Evolutionary conservation across 2,329 filamentous ascomycete species (phyloP).

Genomic region (Cyphellophora attinorum): DNA sequence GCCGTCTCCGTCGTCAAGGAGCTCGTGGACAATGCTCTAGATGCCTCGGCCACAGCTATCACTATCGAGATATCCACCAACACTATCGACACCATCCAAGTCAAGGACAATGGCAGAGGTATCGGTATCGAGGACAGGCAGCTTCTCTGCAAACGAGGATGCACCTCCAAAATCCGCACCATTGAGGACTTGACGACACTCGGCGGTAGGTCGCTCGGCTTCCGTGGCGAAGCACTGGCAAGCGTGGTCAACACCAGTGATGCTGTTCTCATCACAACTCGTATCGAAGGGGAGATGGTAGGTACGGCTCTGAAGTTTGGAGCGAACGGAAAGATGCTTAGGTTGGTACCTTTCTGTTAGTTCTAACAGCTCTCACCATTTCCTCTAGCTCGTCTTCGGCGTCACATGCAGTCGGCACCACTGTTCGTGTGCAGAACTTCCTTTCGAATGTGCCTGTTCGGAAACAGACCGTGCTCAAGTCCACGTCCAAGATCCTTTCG

Average conservation of each 20-base stretch:
- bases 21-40: slow-evolving; percentile 58
- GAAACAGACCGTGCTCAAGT: slow-evolving; percentile 44
- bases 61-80: slow-evolving; percentile 50
- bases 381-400: slow-evolving; percentile 28
- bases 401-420: slow-evolving; percentile 52
- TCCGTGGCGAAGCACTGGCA: slow-evolving; percentile 55
- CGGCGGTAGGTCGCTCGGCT: slow-evolving; percentile 50
- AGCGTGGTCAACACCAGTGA: slow-evolving; percentile 52
- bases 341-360: slow-evolving; percentile 23
- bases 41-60: slow-evolving; percentile 50
- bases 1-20: slow-evolving; percentile 53
- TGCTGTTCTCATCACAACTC: slow-evolving; percentile 43
- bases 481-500: slow-evolving; percentile 37
- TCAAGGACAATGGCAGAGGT: slow-evolving; percentile 55
- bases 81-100: slow-evolving; percentile 51
- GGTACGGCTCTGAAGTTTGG: slow-evolving; percentile 43
- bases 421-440: slow-evolving; percentile 47
- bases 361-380: slow-evolving; percentile 15
- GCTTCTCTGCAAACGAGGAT: slow-evolving; percentile 47
- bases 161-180: slow-evolving; percentile 54
- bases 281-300: slow-evolving; percentile 46
- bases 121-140: slow-evolving; percentile 47
- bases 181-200: slow-evolving; percentile 46
- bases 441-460: slow-evolving; percentile 52
- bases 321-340: slow-evolving; percentile 38